Evolutionary conservation across 768 basidiomycete genomes (phyloP).

Genomic region (Kwoniella sp.): DNA sequence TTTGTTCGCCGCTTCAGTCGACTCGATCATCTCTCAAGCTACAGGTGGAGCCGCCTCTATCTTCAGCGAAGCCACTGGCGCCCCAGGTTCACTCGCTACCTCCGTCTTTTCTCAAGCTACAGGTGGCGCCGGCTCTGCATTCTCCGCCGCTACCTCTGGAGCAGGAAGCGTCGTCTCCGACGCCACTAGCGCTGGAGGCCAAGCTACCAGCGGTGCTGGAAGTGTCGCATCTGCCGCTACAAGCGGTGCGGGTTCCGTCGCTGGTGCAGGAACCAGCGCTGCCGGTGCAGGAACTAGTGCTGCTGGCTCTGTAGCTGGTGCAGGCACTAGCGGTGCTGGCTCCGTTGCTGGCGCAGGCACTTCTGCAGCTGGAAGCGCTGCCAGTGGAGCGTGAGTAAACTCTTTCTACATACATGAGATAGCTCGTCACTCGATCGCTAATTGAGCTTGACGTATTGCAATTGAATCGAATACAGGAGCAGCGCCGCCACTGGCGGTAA

Average conservation of each 20-base stretch:
- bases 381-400: slow-evolving; percentile 21
- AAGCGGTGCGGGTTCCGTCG: slow-evolving; percentile 15
- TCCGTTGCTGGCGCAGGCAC: slow-evolving; percentile 6
- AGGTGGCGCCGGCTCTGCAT: neutral
- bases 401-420: too few species aligned
- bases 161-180: slow-evolving; percentile 17
- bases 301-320: slow-evolving; percentile 12
- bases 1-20: neutral
- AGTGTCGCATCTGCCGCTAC: slow-evolving; percentile 15
- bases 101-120: neutral
- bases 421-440: neutral
- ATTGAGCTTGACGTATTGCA: neutral
- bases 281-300: slow-evolving; percentile 12
- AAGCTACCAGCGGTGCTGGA: slow-evolving; percentile 9
- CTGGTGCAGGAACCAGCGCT: slow-evolving; percentile 5
- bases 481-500: slow-evolving; percentile 4
- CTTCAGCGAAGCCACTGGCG: slow-evolving; percentile 9
- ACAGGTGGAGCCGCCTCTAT: slow-evolving; percentile 4
- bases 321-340: slow-evolving; percentile 17
- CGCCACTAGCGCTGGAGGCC: slow-evolving; percentile 17
- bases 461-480: neutral
- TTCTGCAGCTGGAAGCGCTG: slow-evolving; percentile 5
- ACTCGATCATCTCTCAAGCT: slow-evolving; percentile 10
- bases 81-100: slow-evolving; percentile 1
- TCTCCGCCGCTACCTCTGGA: slow-evolving; percentile 18